Evolutionary conservation across 2,329 filamentous ascomycete genomes (phyloP).

Genomic region (Diaporthe velutina): DNA sequence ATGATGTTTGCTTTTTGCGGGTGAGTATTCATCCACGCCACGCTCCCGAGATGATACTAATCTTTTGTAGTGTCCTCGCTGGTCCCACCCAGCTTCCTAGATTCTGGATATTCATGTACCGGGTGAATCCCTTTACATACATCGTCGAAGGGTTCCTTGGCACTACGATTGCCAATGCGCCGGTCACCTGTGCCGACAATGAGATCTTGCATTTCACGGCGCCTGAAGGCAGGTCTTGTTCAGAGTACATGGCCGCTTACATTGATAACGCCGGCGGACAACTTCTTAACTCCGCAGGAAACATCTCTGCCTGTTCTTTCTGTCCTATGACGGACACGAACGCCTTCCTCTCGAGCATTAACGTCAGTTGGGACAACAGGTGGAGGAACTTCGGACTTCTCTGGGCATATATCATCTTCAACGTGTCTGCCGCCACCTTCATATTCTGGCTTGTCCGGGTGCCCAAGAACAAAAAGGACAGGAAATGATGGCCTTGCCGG

Average conservation of each 20-base stretch:
- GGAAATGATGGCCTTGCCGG: too few species aligned
- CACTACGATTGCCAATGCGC: constrained; percentile 71
- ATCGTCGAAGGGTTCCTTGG: constrained; percentile 75
- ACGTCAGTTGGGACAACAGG: not conserved
- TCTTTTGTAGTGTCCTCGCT: constrained; percentile 73
- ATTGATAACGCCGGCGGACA: constrained; percentile 61
- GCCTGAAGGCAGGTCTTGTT: constrained; percentile 65
- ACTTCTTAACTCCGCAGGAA: constrained; percentile 55
- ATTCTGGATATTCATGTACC: constrained; percentile 83
- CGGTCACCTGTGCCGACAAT: constrained; percentile 71
- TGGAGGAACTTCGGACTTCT: constrained; percentile 24
- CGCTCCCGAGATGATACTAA: too few species aligned
- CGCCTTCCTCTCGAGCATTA: constrained; percentile 1
- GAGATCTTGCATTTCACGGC: constrained; percentile 76
- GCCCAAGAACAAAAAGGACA: not conserved
- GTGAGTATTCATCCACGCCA: too few species aligned
- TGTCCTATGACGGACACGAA: constrained; percentile 49
- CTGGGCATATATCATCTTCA: constrained; percentile 9
- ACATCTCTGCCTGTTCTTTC: constrained; percentile 35
- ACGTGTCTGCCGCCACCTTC: not conserved
- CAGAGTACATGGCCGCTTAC: constrained; percentile 65
- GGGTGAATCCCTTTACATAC: constrained; percentile 80
- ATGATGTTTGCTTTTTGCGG: constrained; percentile 74
- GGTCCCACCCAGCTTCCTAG: constrained; percentile 68
- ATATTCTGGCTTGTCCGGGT: constrained; percentile 21